These are phyloP conservation scores for Tricholomella constricta DNA, from an alignment of 768 basidiomycete species.

Conservation along the genomic window DNA sequence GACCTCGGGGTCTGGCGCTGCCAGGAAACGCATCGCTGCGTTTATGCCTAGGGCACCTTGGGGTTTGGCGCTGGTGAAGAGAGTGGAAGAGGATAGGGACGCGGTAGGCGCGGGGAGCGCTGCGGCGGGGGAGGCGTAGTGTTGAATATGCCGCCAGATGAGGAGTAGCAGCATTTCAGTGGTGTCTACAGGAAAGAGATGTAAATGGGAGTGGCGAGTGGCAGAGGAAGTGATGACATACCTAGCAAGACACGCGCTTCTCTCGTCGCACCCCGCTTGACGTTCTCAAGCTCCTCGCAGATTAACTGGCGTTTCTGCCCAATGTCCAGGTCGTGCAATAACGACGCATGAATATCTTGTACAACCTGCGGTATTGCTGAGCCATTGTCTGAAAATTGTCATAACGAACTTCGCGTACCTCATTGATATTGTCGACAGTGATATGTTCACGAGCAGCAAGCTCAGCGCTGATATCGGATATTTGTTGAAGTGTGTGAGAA, in stretches of 20 bases:
- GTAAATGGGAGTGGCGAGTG: not conserved
- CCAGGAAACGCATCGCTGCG: constrained; percentile 56
- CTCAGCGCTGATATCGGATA: constrained; percentile 68
- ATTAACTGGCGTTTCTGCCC: constrained; percentile 69
- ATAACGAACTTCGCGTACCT: constrained; percentile 44
- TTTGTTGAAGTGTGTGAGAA: constrained; percentile 60
- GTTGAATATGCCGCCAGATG: constrained; percentile 77
- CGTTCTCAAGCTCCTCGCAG: constrained; percentile 58
- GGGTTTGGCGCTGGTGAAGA: constrained; percentile 17
- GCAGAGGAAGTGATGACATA: constrained; percentile 30
- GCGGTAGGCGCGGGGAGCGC: constrained; percentile 13
- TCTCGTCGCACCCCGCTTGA: constrained; percentile 37
- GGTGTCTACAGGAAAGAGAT: constrained; percentile 44
- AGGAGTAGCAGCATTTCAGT: constrained; percentile 80
- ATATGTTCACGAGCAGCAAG: constrained; percentile 73
- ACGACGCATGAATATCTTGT: constrained; percentile 48
- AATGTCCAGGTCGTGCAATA: constrained; percentile 69
- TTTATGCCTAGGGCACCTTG: constrained; percentile 24
- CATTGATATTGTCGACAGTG: constrained; percentile 67
- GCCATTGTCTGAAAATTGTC: not conserved
- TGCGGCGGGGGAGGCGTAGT: constrained; percentile 47
- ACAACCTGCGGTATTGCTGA: constrained; percentile 42
- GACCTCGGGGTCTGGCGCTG: constrained; percentile 55
- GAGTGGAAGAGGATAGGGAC: constrained; percentile 11
- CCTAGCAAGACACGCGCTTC: constrained; percentile 60